Evolutionary conservation across 495 filamentous ascomycete species (phyloP).

Genomic region (Neurospora terricola): DNA sequence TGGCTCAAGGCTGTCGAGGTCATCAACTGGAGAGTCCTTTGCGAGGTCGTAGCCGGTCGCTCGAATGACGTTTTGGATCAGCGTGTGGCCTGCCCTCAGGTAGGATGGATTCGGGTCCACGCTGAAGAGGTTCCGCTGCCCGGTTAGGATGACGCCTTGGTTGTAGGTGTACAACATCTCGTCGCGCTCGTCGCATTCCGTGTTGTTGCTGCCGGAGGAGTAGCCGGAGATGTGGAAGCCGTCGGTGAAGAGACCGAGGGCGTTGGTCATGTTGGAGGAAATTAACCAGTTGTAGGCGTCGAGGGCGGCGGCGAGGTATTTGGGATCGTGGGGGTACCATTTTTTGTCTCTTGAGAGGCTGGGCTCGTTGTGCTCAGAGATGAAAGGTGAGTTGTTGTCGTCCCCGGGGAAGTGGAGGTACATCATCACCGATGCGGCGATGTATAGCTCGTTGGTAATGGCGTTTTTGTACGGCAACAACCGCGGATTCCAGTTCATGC

Average conservation of each 20-base stretch:
- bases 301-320: slow-evolving; percentile 59
- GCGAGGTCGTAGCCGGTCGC: slow-evolving; percentile 64
- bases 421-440: slow-evolving; percentile 78
- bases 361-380: neutral
- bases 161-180: slow-evolving; percentile 95
- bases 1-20: slow-evolving; percentile 8
- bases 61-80: slow-evolving; percentile 59
- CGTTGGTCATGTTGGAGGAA: slow-evolving; percentile 70
- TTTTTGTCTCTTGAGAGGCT: neutral
- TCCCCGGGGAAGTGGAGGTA: slow-evolving; percentile 87
- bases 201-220: slow-evolving; percentile 36
- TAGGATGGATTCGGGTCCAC: slow-evolving; percentile 57
- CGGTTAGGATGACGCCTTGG: slow-evolving; percentile 87
- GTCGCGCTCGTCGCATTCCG: slow-evolving; percentile 67
- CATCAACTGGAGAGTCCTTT: slow-evolving; percentile 23
- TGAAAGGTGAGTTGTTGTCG: slow-evolving; percentile 57
- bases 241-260: slow-evolving; percentile 70
- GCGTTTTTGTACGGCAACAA: slow-evolving; percentile 90
- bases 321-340: slow-evolving; percentile 46
- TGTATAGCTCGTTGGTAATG: slow-evolving; percentile 89
- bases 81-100: slow-evolving; percentile 66
- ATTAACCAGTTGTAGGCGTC: slow-evolving; percentile 77
- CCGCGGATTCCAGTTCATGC: slow-evolving; percentile 87
- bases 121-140: slow-evolving; percentile 68
- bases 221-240: slow-evolving; percentile 82